These are phyloP conservation scores for Paecilomyces fulvus DNA, from an alignment of 2,329 filamentous ascomycete genomes.

Conservation along the genomic window DNA sequence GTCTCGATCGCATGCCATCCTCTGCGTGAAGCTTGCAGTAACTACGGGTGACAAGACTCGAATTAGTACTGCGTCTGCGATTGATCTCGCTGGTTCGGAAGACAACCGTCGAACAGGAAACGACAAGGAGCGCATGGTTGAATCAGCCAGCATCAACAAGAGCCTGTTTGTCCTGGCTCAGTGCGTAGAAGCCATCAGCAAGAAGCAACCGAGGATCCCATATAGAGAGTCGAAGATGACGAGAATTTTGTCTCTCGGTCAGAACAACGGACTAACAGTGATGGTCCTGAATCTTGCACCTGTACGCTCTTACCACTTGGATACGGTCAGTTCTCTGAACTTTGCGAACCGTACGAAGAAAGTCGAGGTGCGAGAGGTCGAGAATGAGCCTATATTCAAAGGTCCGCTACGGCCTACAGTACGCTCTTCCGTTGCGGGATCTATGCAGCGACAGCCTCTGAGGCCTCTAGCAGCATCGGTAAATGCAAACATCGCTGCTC, in stretches of 20 bases:
- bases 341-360: constrained; percentile 94
- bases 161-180: constrained; percentile 89
- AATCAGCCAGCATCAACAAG: constrained; percentile 96
- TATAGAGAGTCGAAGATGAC: constrained; percentile 98
- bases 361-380: constrained; percentile 89
- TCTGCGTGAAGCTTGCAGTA: constrained; percentile 82
- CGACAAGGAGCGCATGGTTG: constrained; percentile 82
- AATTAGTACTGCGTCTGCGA: constrained; percentile 81
- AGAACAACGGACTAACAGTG: constrained; percentile 89
- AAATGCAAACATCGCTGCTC: constrained; percentile 58
- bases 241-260: constrained; percentile 78
- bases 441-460: constrained; percentile 62
- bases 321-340: constrained; percentile 87
- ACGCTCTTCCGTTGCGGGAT: constrained; percentile 32
- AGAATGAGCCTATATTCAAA: constrained; percentile 88
- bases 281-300: constrained; percentile 96
- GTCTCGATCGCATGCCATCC: constrained; percentile 79
- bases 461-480: constrained; percentile 67
- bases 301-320: constrained; percentile 83
- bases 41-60: constrained; percentile 58
- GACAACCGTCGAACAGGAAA: constrained; percentile 94
- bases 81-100: constrained; percentile 90
- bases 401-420: constrained; percentile 53
- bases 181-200: constrained; percentile 89
- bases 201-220: constrained; percentile 66